Conservation (phyloP, 257 asterid species). For the Galeopsis tetrahit region DNA sequence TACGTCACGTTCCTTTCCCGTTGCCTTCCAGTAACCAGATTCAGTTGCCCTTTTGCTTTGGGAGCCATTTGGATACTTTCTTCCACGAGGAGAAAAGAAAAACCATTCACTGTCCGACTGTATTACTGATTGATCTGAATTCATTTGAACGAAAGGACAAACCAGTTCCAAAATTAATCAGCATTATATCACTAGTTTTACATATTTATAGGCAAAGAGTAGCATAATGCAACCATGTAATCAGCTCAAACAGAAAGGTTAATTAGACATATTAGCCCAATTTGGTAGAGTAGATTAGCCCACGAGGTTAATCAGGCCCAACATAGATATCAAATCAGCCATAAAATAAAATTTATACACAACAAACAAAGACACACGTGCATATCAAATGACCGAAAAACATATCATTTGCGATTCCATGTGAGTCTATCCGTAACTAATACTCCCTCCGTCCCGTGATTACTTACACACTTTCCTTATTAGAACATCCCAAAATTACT, state of each 20-base stretch:
- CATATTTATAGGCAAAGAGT: not conserved
- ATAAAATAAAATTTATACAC: too few species aligned
- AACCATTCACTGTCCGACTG: constrained; percentile 90
- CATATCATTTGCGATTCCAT: too few species aligned
- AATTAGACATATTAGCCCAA: too few species aligned
- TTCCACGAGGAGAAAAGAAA: constrained; percentile 84
- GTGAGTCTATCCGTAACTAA: too few species aligned
- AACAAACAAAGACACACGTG: too few species aligned
- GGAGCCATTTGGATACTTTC: constrained; percentile 87
- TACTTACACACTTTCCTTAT: too few species aligned
- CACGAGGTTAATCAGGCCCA: too few species aligned
- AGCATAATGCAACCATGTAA: not conserved
- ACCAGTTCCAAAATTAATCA: constrained; percentile 26
- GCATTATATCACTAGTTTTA: not conserved
- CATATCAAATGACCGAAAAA: too few species aligned
- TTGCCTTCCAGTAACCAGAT: constrained; percentile 92
- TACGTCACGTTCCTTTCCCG: constrained; percentile 78
- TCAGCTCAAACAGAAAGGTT: not conserved
- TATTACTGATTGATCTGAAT: constrained; percentile 60
- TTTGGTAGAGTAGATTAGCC: too few species aligned
- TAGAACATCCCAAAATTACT: too few species aligned
- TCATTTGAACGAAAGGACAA: constrained; percentile 28
- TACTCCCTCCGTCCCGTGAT: too few species aligned
- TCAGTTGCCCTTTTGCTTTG: constrained; percentile 85
- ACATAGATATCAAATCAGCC: too few species aligned